Conservation (phyloP, 768 basidiomycete genomes). For the Tricholoma sp. region DNA sequence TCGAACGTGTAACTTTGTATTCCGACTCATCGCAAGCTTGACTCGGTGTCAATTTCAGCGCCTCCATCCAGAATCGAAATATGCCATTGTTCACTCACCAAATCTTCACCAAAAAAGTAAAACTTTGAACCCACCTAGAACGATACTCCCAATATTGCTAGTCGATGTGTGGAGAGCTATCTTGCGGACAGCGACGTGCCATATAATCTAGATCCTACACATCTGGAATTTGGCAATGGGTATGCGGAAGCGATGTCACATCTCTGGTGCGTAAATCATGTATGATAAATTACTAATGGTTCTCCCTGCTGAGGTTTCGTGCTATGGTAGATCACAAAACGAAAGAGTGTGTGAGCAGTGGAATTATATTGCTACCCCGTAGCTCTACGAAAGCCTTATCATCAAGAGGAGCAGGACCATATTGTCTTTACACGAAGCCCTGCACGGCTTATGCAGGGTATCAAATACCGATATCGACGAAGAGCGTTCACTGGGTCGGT, state of each 20-base stretch:
- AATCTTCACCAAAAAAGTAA: no score
- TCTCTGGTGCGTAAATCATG: slow-evolving; percentile 18
- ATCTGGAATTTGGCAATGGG: no score
- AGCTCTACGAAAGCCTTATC: slow-evolving; percentile 22
- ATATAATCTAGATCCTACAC: background rate
- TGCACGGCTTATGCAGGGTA: slow-evolving; percentile 1
- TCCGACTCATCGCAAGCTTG: no score
- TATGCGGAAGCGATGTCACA: background rate
- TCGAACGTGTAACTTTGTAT: no score
- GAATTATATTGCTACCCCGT: slow-evolving; percentile 16
- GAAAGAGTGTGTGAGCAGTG: slow-evolving; percentile 22
- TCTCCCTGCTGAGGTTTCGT: background rate
- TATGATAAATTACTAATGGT: background rate
- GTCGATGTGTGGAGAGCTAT: background rate
- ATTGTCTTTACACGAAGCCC: slow-evolving; percentile 7
- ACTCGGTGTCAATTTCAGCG: no score
- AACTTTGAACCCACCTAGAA: no score
- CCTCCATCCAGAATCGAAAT: no score
- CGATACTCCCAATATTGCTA: background rate
- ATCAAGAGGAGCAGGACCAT: slow-evolving; percentile 10
- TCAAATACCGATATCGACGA: background rate
- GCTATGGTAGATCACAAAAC: slow-evolving; percentile 17
- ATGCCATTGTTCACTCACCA: no score
- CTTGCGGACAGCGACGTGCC: background rate
- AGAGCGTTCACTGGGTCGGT: slow-evolving; percentile 4